phyloP scores from a whole-genome alignment of 345 rosid genomes.

The Dimocarpus longan region DNA sequence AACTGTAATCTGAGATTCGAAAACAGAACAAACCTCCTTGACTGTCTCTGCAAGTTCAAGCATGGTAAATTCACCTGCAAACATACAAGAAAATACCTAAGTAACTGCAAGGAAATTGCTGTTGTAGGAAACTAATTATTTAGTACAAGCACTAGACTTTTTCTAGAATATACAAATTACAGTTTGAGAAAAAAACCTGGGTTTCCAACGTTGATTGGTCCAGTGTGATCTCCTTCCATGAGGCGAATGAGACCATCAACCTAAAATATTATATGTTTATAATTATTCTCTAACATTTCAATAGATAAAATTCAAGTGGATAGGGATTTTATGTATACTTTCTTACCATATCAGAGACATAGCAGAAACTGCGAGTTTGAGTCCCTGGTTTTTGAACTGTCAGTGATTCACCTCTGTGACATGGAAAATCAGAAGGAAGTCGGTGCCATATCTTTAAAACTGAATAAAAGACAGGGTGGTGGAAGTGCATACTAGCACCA shows the following conservation, averaged over 20 bases:
- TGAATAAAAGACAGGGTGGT: neutral
- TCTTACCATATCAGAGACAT: slow-evolving; percentile 89
- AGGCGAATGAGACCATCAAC: slow-evolving; percentile 95
- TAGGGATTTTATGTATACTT: neutral
- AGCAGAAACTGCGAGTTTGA: slow-evolving; percentile 98
- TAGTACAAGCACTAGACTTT: neutral
- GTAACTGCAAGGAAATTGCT: neutral
- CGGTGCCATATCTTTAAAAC: neutral
- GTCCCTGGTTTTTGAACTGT: slow-evolving; percentile 97
- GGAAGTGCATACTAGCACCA: neutral
- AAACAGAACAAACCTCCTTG: slow-evolving; percentile 66
- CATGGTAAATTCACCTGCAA: slow-evolving; percentile 88
- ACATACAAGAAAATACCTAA: neutral
- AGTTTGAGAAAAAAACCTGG: slow-evolving; percentile 53
- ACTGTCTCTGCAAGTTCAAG: slow-evolving; percentile 87
- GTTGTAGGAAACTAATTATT: too few relatives aligned
- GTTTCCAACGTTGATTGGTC: slow-evolving; percentile 97
- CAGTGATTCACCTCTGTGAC: slow-evolving; percentile 76
- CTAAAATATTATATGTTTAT: slow-evolving; percentile 28
- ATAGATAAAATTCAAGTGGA: neutral
- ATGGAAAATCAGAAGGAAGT: slow-evolving; percentile 3
- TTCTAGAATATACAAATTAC: neutral
- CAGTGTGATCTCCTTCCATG: slow-evolving; percentile 94
- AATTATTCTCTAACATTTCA: neutral
- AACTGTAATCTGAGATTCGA: neutral